A percentile compares a stretch with the other conserved stretches of the same genome.
These are phyloP conservation scores for Talaromyces stipitatus DNA, from an alignment of 495 filamentous ascomycete species.

Conservation along the genomic window DNA sequence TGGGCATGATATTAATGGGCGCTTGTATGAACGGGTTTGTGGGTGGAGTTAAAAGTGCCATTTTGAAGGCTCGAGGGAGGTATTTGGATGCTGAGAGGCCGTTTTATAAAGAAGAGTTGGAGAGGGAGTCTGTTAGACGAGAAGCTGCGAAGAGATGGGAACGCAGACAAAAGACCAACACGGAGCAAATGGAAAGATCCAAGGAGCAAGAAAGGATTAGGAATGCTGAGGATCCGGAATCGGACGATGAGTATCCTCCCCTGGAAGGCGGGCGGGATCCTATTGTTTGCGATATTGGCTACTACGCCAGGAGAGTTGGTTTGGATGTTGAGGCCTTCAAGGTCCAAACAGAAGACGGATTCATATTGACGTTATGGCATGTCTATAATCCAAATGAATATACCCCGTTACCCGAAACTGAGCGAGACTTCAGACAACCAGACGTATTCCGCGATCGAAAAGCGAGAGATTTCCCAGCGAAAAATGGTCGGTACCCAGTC, in stretches of 20 bases:
- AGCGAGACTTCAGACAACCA: constrained; percentile 25
- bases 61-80: constrained; percentile 41
- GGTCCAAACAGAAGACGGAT: constrained; percentile 92
- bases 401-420: constrained; percentile 32
- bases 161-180: constrained; percentile 22
- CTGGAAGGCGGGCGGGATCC: constrained; percentile 75
- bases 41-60: constrained; percentile 33
- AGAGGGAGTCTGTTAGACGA: constrained; percentile 42
- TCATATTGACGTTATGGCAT: constrained; percentile 82
- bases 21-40: constrained; percentile 57
- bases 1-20: constrained; percentile 67
- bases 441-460: constrained; percentile 22
- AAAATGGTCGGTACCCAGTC: constrained; percentile 71
- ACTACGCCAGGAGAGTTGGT: constrained; percentile 85
- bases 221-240: constrained; percentile 13
- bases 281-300: constrained; percentile 68
- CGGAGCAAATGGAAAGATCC: not conserved
- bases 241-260: constrained; percentile 52
- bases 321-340: constrained; percentile 77
- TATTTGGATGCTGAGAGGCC: constrained; percentile 52
- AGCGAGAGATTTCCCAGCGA: constrained; percentile 5
- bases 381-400: constrained; percentile 80
- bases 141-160: constrained; percentile 56
- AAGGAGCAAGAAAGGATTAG: not conserved
- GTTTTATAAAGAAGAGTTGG: constrained; percentile 65